phyloP scores from a whole-genome alignment of 2,329 filamentous ascomycete genomes.

The Colletotrichum simmondsii region DNA sequence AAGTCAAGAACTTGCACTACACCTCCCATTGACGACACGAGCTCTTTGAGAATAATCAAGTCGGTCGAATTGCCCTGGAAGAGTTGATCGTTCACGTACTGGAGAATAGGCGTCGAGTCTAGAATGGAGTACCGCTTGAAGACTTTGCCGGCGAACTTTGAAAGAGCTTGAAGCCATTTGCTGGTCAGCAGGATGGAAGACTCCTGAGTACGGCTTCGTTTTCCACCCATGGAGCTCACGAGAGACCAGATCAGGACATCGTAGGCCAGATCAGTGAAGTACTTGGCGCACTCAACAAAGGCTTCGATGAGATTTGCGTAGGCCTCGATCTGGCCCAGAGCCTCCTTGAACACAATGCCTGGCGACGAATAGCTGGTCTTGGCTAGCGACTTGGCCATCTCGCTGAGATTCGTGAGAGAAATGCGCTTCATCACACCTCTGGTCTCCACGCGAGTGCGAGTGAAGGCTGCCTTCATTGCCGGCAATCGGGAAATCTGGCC shows the following conservation, averaged over 20 bases:
- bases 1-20: constrained; percentile 89
- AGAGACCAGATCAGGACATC: constrained; percentile 95
- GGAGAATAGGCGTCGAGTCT: constrained; percentile 85
- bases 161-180: constrained; percentile 89
- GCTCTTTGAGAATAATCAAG: constrained; percentile 88
- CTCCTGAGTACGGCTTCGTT: constrained; percentile 71
- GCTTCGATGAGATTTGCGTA: constrained; percentile 96
- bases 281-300: constrained; percentile 92
- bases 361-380: constrained; percentile 94
- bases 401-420: constrained; percentile 84
- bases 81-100: constrained; percentile 90
- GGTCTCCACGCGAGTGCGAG: constrained; percentile 81
- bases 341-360: constrained; percentile 89
- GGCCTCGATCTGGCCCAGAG: constrained; percentile 89
- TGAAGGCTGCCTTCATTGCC: constrained; percentile 82
- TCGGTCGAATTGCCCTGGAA: constrained; percentile 87
- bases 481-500: constrained; percentile 81
- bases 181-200: constrained; percentile 80
- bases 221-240: constrained; percentile 75
- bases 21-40: constrained; percentile 93
- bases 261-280: constrained; percentile 92
- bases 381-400: constrained; percentile 88
- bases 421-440: constrained; percentile 89
- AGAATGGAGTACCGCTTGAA: constrained; percentile 88
- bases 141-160: constrained; percentile 89